phyloP scores from a whole-genome alignment of 1,284 basidiomycete genomes.

The Trametes polyzona region DNA sequence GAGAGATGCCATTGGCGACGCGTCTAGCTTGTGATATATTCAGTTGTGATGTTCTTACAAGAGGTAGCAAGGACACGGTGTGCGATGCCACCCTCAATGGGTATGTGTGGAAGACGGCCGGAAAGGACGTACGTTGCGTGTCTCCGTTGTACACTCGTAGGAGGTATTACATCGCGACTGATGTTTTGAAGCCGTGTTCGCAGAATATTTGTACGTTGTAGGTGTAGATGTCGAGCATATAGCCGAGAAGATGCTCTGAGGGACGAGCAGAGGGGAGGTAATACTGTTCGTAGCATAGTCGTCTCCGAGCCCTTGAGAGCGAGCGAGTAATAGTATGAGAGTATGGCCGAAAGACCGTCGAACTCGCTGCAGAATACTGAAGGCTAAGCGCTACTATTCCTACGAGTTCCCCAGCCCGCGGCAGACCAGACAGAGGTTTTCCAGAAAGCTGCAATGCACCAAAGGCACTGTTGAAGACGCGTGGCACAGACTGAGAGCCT shows the following conservation, averaged over 20 bases:
- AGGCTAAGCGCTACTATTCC: too few species aligned
- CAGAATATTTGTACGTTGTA: neutral
- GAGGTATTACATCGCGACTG: neutral
- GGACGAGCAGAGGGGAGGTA: neutral
- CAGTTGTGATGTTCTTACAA: too few species aligned
- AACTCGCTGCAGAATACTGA: neutral
- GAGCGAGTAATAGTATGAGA: too few species aligned
- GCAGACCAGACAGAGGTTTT: too few species aligned
- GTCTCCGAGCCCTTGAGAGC: neutral
- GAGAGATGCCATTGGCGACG: constrained; percentile 28
- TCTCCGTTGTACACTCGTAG: neutral
- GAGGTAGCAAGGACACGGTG: too few species aligned
- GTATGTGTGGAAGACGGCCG: too few species aligned
- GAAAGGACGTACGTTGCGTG: constrained; percentile 18
- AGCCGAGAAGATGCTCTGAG: neutral
- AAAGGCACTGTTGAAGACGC: too few species aligned
- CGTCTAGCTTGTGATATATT: constrained; percentile 23
- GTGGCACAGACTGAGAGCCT: too few species aligned
- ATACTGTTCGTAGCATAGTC: neutral
- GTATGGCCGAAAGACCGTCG: neutral
- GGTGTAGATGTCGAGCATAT: neutral
- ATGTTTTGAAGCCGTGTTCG: neutral
- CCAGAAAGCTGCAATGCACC: too few species aligned
- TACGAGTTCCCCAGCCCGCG: too few species aligned
- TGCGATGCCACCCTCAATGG: too few species aligned